Percentiles rank a stretch among this genome's conserved stretches.
Evolutionary conservation across 176 grass and related monocot genomes (phyloP).

Genomic region (Aechmea fasciata): DNA sequence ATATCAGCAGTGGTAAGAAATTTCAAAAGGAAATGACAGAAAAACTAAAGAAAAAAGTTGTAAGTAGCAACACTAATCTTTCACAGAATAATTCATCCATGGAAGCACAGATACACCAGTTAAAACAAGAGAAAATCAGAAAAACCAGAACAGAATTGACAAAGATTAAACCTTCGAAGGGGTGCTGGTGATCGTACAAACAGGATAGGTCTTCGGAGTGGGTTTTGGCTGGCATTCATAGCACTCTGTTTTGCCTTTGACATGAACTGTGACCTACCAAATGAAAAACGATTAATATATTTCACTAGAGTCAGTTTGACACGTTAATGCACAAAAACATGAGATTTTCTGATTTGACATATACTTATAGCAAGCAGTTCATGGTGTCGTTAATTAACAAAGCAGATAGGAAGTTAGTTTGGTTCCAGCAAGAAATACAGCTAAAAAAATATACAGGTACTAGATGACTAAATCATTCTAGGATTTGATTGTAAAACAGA

Average conservation of each 20-base stretch:
- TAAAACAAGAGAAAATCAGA: background rate
- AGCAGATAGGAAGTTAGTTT: no score
- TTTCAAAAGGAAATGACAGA: no score
- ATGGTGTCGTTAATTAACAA: no score
- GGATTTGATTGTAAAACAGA: no score
- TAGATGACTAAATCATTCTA: no score
- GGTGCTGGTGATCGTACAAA: slow-evolving; percentile 97
- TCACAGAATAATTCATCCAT: background rate
- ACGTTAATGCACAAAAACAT: no score
- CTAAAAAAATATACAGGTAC: no score
- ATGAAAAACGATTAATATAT: slow-evolving; percentile 17
- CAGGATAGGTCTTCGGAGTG: slow-evolving; percentile 79
- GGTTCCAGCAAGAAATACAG: no score
- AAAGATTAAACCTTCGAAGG: slow-evolving; percentile 64
- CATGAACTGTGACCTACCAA: slow-evolving; percentile 86
- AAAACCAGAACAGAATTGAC: background rate
- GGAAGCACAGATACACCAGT: background rate
- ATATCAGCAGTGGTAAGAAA: no score
- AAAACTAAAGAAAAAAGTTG: no score
- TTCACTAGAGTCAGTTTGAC: background rate
- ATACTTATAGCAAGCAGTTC: no score
- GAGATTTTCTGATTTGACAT: no score
- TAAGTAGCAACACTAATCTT: background rate
- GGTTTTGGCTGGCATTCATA: slow-evolving; percentile 98
- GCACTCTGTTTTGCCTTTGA: slow-evolving; percentile 95